A percentile compares a stretch with the other conserved stretches of the same genome.
These are phyloP conservation scores for Tolypocladium ovalisporum DNA, from an alignment of 2,329 filamentous ascomycete species.

Conservation along the genomic window DNA sequence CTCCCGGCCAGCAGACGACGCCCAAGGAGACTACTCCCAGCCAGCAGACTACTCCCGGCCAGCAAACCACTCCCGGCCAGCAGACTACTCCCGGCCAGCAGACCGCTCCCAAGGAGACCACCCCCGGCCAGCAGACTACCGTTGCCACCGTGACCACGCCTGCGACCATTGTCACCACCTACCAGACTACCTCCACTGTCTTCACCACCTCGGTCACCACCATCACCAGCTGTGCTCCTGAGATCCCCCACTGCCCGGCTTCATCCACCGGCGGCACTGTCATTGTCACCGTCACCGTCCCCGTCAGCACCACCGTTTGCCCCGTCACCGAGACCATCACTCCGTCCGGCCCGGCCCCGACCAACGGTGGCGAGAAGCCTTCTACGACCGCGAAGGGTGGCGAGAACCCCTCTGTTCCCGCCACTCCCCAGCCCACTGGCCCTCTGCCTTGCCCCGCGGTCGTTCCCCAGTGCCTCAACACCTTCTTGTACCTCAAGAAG, in stretches of 20 bases:
- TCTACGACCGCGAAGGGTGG: not conserved
- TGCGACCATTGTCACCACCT: conserved; percentile 21
- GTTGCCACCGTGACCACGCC: no score
- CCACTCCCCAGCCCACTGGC: conserved; percentile 18
- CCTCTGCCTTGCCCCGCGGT: conserved; percentile 53
- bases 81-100: no score
- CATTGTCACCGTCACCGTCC: conserved; percentile 41
- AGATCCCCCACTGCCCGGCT: conserved; percentile 40
- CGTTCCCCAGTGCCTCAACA: conserved; percentile 84
- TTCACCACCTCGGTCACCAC: conserved; percentile 38
- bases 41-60: no score
- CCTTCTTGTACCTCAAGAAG: conserved; percentile 61
- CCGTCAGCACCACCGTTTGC: conserved; percentile 50
- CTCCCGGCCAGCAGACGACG: no score
- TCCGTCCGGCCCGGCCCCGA: conserved; percentile 5
- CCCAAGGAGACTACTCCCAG: no score
- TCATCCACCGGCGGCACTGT: conserved; percentile 30
- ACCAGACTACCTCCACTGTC: conserved; percentile 36
- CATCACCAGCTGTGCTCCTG: conserved; percentile 36
- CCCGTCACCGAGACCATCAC: conserved; percentile 46
- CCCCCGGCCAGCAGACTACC: no score
- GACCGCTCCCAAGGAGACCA: no score
- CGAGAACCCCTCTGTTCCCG: conserved; percentile 9
- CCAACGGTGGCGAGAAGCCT: not conserved
- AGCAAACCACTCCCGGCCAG: no score